Base-by-base conservation (phyloP, 1,284 basidiomycete species). In the Caloboletus firmus region DNA sequence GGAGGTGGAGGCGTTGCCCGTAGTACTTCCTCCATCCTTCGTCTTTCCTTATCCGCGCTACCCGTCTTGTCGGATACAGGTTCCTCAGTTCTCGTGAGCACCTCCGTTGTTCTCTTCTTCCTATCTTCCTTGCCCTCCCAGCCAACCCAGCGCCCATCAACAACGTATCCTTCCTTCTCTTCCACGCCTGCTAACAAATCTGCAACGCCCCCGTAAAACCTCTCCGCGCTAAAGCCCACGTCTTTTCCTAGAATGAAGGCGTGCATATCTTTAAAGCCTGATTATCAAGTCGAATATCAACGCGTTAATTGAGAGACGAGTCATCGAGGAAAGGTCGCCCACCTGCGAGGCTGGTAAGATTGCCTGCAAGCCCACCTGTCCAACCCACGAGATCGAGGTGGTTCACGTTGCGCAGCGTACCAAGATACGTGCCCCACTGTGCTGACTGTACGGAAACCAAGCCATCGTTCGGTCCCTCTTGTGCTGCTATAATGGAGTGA, bases 401-500 rank as follows among this genome's bases (percentile, higher is more conserved):
- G 66, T 93, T 95, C n/a, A 96, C 95, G 55, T 87, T 82, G 42
- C 84, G 79, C 18, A 98, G 77, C 3, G 95, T 98, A 22, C 94
- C 95, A 45, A 91, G 80, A 65, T 91, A 92, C 13, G 82, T 91
- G 35, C 89, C 89, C 92, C 93, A 95, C 78, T 87, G 84, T 5
- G 92, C 82, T 1, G 89, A 92, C 58, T 85, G 75, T 39, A 95
- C 82, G 22, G 89, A 92, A 51, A 96, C 93, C 37, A 96, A 78
- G 2, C 94, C 93, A 68, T 96, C 93, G 63, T 98, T 98, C 5
- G 89, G 85, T 17, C 94, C 95, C 73, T 98, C 95, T 65, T 91
- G 90, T 64, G 92, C 87, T 22, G 88, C 70, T 46, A 98, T 88
- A 32, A 97, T 85, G 5, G 83, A 84, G 69, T 94, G 92, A 1